Evolutionary conservation across 495 filamentous ascomycete genomes (phyloP), one percentile per base, ranked within the genome.

Genomic region (Hyaloscypha finlandica): DNA sequence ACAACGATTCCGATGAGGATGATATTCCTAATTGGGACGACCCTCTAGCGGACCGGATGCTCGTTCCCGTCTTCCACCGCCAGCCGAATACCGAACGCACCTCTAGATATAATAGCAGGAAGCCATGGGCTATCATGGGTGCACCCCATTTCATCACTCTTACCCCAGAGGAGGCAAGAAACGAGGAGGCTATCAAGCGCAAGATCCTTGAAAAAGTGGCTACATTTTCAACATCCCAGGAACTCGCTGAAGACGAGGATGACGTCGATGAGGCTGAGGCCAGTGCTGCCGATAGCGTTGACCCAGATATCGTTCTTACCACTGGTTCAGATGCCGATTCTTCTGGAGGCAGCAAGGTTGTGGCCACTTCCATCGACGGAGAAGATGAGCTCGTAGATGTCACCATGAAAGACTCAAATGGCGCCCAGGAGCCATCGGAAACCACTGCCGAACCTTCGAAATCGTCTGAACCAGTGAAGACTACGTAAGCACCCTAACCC

Each of bases 361-460:
- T 90, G 68, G 88, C 90, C 25, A 81, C 79, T 60, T 97, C 93
- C 8, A 87, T 97, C 12, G 89, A 93, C 68, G 92, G 92, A 6
- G 94, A 97, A 75, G 93, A 97, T 68, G 92, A 91, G 59, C 87
- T 97, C 68, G 92, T 98, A 4, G 90, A 97, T 74, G 88, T 99
- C 29, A 91, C 90, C 1, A 94, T 96, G 91, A 84, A 84, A 12
- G 90, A 94, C 9, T 51, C 59, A 16, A 63, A 62, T 51, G 52
- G 30, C 14, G 11, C 39, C 42, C 29, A 9, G 6, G 52, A 61
- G 9, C 55, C 58, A 19, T 16, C 56, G 5, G 54, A 64, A 9
- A 52, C 25, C 12, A 52, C 55, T 35, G 48, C 54, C 31, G 39
- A 30, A 3, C n/a, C 52, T 33, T 32, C 58, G 48, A 56, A 61